Percentiles rank a stretch among this genome's conserved stretches.
Conservation (phyloP, 148 eudicot species). For the Camellia granthamiana region DNA sequence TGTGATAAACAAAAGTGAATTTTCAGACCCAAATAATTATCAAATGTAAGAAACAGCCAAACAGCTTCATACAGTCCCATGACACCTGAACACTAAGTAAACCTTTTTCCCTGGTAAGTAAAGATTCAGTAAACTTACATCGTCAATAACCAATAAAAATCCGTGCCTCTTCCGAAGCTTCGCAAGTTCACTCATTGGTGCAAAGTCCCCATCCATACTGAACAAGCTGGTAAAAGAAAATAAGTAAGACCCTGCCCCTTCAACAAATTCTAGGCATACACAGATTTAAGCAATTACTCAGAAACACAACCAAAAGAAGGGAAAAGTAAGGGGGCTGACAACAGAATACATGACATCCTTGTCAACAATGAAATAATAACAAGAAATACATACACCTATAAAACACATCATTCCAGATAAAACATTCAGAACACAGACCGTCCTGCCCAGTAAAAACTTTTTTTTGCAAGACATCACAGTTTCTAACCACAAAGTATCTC, state of each 20-base stretch:
- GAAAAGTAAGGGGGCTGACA: neutral
- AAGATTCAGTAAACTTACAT: constrained; percentile 50
- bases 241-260: neutral
- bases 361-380: neutral
- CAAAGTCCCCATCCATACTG: constrained; percentile 99
- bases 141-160: constrained; percentile 88
- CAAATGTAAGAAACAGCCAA: constrained; percentile 1
- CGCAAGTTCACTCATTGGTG: constrained; percentile 80
- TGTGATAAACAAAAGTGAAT: neutral
- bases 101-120: neutral
- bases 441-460: neutral
- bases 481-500: neutral
- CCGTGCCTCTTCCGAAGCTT: constrained; percentile 88
- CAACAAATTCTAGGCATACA: neutral
- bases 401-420: neutral
- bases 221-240: constrained; percentile 61
- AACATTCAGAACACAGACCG: neutral
- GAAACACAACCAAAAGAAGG: neutral
- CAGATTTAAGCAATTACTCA: neutral
- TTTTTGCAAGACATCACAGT: neutral
- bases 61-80: neutral
- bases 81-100: neutral
- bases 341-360: neutral
- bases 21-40: neutral
- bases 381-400: neutral